Conservation (phyloP, 148 eudicot species). For the Chenopodium quinoa region DNA sequence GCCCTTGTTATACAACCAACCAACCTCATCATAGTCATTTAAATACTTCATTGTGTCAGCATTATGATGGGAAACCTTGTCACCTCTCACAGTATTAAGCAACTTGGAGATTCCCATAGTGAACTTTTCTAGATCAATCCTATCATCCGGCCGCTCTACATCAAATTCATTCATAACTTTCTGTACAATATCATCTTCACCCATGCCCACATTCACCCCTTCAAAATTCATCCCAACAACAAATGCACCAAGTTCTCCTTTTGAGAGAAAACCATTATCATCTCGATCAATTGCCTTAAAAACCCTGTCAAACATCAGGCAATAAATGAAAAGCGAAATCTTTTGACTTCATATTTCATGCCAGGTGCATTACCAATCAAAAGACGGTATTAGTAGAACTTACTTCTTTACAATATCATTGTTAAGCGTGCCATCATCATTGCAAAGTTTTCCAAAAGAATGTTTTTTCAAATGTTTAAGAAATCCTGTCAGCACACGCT, state of each 20-base stretch:
- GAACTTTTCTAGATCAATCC: slow-evolving; percentile 51
- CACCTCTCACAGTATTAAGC: slow-evolving; percentile 42
- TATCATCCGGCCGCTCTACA: slow-evolving; percentile 35
- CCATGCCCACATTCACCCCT: slow-evolving; percentile 44
- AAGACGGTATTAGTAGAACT: slow-evolving; percentile 4
- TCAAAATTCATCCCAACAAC: slow-evolving; percentile 64
- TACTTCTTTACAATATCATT: slow-evolving; percentile 41
- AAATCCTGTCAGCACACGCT: slow-evolving; percentile 64
- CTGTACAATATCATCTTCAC: slow-evolving; percentile 46
- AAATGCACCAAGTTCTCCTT: slow-evolving; percentile 63
- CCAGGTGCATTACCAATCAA: slow-evolving; percentile 5
- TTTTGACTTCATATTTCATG: background rate
- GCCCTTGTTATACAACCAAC: background rate
- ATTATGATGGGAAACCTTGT: slow-evolving; percentile 13
- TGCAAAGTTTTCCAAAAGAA: slow-evolving; percentile 56
- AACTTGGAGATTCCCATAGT: slow-evolving; percentile 56
- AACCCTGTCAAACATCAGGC: slow-evolving; percentile 42
- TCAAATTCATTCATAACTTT: slow-evolving; percentile 74
- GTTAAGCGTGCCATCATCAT: slow-evolving; percentile 50
- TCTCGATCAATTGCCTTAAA: slow-evolving; percentile 56
- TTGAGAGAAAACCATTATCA: slow-evolving; percentile 41
- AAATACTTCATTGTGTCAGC: slow-evolving; percentile 41
- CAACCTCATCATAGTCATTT: slow-evolving; percentile 48
- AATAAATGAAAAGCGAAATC: background rate
- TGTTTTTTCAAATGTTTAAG: slow-evolving; percentile 51